Evolutionary conservation across 148 eudicot species (phyloP), one percentile per base, ranked within the genome.

Genomic region (Heliamphora exappendiculata): DNA sequence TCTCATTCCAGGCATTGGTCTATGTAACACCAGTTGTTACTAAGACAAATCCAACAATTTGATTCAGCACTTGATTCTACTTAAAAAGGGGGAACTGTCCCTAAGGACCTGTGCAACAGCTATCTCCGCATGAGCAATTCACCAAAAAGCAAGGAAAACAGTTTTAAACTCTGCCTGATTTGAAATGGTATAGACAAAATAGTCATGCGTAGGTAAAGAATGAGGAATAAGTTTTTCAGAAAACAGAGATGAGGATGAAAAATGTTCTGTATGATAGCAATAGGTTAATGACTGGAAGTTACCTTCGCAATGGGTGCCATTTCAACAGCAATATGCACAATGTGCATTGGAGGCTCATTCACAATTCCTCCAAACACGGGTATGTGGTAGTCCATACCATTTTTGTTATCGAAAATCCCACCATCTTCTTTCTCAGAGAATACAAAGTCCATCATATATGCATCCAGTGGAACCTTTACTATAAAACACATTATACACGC

Each of bases 251-350:
- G 72, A 44, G 3, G 22, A 7, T 29, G 1, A 3, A 20, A 20
- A 22, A 29, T 63, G 29, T 9, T 16, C 17, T 63, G 20, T 7
- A 42, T 1, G 3, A 22, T 4, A 8, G 7, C 7, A 55, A 39
- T 13, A 34, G 49, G 36, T 13, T 24, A 74, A 44, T 74, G 17
- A 41, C 36, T 22, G 55, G 55, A 76, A 24, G 3, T 81, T 81
- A 91, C 99, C 93, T 96, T 96, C 24, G 99, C 99, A 80, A 96
- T 91, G 65, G 99, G 99, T 26, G 99, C 99, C 99, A 96, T 91
- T 85, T 96, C 99, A 78, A 93, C 99, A 72, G 99, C 83, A 83
- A 96, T 84, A 83, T 96, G 99, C 70, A 93, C 99, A 81, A 93
- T 91, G 77, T 96, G 94, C 94, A 96, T 86, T 0, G 98, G 98